Conservation (phyloP, 805 yeast species). For the Metschnikowia matae region DNA sequence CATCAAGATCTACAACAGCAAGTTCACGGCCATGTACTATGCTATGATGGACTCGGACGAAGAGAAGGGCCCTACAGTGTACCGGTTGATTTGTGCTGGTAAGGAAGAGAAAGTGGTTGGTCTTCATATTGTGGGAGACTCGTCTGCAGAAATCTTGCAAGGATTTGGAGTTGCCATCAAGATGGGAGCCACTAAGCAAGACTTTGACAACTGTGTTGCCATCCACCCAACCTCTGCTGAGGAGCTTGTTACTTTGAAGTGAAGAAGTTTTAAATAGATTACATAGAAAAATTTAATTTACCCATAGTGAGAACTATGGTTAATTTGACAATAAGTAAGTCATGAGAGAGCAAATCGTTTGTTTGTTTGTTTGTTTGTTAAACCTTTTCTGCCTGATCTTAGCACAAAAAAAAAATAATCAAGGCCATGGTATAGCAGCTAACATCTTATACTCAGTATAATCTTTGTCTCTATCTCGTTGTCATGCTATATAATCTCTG, state of each 20-base stretch:
- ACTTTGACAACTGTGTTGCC: slow-evolving; percentile 94
- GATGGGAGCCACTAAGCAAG: slow-evolving; percentile 98
- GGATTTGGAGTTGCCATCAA: slow-evolving; percentile 98
- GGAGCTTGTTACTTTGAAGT: slow-evolving; percentile 80
- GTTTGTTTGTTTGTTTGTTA: too few species aligned
- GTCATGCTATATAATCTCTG: too few species aligned
- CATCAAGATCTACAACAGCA: slow-evolving; percentile 76
- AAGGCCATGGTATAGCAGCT: too few species aligned
- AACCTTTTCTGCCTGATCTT: too few species aligned
- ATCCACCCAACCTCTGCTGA: slow-evolving; percentile 99
- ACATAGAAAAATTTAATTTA: neutral
- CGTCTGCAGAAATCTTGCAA: slow-evolving; percentile 88
- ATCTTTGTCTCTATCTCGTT: too few species aligned
- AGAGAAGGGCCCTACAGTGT: slow-evolving; percentile 79
- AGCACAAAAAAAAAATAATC: too few species aligned
- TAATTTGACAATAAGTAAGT: too few species aligned
- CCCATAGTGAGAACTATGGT: too few species aligned
- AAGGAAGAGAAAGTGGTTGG: slow-evolving; percentile 92
- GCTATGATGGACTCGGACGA: slow-evolving; percentile 66
- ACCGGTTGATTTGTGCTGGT: slow-evolving; percentile 77
- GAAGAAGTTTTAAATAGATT: neutral
- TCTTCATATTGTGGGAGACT: slow-evolving; percentile 87
- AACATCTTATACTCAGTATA: too few species aligned
- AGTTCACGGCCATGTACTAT: slow-evolving; percentile 88
- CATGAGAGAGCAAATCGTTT: too few species aligned